Evolutionary conservation across 164 flowering plant genomes (phyloP), one percentile per base, ranked within the genome.

Genomic region (Vitis amurensis): DNA sequence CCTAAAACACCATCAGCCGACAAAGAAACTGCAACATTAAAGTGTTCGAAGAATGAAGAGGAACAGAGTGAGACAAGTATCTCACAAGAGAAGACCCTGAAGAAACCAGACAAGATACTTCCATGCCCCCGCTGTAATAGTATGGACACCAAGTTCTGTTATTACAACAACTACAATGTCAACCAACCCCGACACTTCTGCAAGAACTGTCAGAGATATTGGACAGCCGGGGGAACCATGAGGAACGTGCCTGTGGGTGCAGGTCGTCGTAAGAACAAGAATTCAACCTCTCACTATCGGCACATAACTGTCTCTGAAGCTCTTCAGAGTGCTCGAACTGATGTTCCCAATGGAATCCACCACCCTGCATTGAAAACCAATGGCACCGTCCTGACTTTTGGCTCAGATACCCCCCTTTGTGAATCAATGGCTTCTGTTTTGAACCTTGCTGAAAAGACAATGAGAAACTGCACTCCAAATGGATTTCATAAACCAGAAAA

Each of bases 221-320:
- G 92, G 92, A 88, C 92, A 11, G 92, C 92, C 57, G 92, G 92
- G 15, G 92, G 92, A 68, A 80, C 89, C 44, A 86, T 88, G 86
- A 84, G 92, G 55, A 88, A 88, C 73, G 90, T 87, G 8, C 92
- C 92, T 50, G 86, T 88, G 6, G 92, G 92, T 29, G 88, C 92
- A 47, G 92, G 92, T 5, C 85, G 92, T 10, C 86, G 90, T 27
- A 88, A 85, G 75, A 81, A 83, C 72, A 88, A 84, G 72, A 77
- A 74, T 64, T 72, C 77, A 27, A 74, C 78, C n/a, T 77, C 83
- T 63, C 83, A 81, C 47, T 77, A 69, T 53, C 81, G 83, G 7
- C 87, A 84, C 59, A 70, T 79, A 23, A 62, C 72, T 51, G 74
- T 76, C 9, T 49, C 83, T 50, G 85, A 84, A 70, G 72, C 80